phyloP scores from a whole-genome alignment of 176 grass and related monocot species.

The Areca catechu region DNA sequence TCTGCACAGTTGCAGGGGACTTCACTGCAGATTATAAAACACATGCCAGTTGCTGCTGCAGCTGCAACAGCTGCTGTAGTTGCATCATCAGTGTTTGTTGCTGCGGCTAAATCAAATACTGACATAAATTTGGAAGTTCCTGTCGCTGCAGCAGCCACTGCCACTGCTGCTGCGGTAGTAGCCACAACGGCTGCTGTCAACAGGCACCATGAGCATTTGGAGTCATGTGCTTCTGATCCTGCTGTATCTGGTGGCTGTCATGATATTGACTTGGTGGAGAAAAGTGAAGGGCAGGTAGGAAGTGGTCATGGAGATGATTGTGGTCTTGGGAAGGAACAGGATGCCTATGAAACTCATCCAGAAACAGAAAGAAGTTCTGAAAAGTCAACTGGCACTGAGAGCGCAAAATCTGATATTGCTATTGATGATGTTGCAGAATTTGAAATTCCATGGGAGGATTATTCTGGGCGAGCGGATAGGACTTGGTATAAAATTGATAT shows the following conservation, averaged over 20 bases:
- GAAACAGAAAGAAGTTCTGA: conserved; percentile 63
- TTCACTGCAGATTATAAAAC: conserved; percentile 15
- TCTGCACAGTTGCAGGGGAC: conserved; percentile 1
- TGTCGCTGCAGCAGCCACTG: conserved; percentile 81
- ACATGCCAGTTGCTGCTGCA: conserved; percentile 86
- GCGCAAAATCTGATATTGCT: conserved; percentile 68
- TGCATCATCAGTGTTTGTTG: conserved; percentile 92
- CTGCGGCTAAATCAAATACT: conserved; percentile 65
- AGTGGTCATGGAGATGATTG: conserved; percentile 39
- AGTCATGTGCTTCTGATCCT: conserved; percentile 34
- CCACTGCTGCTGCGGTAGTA: conserved; percentile 82
- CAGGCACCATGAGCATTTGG: conserved; percentile 37
- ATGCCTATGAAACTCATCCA: conserved; percentile 33
- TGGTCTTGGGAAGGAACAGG: conserved; percentile 34
- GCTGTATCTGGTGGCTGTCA: conserved; percentile 42
- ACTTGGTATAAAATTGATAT: conserved; percentile 42
- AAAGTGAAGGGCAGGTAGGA: conserved; percentile 36
- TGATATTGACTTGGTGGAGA: conserved; percentile 25
- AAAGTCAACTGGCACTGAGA: conserved; percentile 77
- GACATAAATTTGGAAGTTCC: conserved; percentile 77
- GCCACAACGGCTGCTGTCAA: conserved; percentile 85
- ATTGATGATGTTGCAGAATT: conserved; percentile 79
- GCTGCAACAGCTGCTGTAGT: conserved; percentile 97
- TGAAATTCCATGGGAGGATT: conserved; percentile 98
- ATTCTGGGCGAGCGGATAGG: conserved; percentile 80